Base-by-base conservation (phyloP, 169 alveolate species). In the Plasmodium gallinaceum region DNA sequence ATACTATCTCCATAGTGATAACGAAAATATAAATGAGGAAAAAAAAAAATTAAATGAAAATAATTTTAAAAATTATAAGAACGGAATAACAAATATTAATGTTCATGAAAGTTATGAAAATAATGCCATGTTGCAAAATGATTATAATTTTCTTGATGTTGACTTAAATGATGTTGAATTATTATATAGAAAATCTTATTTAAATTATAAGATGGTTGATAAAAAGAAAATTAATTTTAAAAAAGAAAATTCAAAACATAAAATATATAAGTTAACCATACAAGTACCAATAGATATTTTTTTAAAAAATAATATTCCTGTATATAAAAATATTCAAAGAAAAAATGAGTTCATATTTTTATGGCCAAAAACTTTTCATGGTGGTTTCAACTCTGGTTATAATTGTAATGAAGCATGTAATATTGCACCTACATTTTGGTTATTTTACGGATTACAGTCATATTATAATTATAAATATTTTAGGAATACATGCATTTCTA, bases 391-490 rank as follows among this genome's bases (percentile, higher is more conserved):
- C 72, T 95, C 95, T 57, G 99, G 99, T 70, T 96, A 94, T 85
- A 98, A 98, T 88, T 94, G 98, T 83, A 98, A 98, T 72, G 99
- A 98, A 92, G 99, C 99, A 16, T 98, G 98, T 51, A 98, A 98
- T 91, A 96, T 97, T 60, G 99, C 98, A 7, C 96, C 98, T 7
- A 95, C 94, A 4, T 92, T 90, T 39, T 97, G 99, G 99, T 70
- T 97, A 64, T 93, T 93, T 62, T 90, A 93, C 92, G 97, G 97
- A 26, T 75, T 90, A 68, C 80, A 83, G 74, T 93, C 97, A 7
- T 58, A 92, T 68, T 72, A 83, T 39, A 73, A 92, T 60, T 95
- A 94, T 76, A 94, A 92, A 37, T 93, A 74, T 60, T 83, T 85
- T 71, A 73, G 97, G 37, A 94, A 93, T 20, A 93, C 96, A 0